These are phyloP conservation scores for Termitomyces sp. DNA, from an alignment of 768 basidiomycete species.

Conservation along the genomic window DNA sequence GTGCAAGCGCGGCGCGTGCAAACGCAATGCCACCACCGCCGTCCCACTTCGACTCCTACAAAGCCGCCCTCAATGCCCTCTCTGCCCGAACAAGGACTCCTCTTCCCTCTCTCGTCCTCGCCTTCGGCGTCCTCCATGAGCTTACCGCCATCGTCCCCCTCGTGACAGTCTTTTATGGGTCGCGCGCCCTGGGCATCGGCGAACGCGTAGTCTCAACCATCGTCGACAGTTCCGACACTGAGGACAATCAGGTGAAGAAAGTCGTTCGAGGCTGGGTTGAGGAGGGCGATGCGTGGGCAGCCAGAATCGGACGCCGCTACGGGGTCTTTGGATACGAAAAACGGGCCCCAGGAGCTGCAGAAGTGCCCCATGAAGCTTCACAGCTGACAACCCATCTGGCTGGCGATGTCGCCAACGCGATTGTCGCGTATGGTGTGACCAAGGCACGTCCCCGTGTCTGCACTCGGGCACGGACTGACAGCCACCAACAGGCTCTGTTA, in stretches of 20 bases:
- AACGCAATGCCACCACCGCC: conserved; percentile 3
- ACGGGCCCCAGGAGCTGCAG: conserved; percentile 23
- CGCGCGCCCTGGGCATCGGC: conserved; percentile 64
- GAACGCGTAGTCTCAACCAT: conserved; percentile 50
- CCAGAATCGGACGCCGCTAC: conserved; percentile 68
- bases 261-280: conserved; percentile 58
- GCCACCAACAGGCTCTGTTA: conserved; percentile 55
- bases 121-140: conserved; percentile 84
- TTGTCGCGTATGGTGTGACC: conserved; percentile 74
- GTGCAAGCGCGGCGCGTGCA: background rate
- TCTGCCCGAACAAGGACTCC: conserved; percentile 71
- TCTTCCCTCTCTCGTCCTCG: conserved; percentile 67
- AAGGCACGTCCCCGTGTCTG: conserved; percentile 45
- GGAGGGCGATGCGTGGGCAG: conserved; percentile 72
- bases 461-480: background rate
- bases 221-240: conserved; percentile 7
- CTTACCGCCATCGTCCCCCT: conserved; percentile 77
- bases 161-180: conserved; percentile 65
- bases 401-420: conserved; percentile 76
- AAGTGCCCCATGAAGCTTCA: conserved; percentile 18
- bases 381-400: conserved; percentile 42
- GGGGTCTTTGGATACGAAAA: conserved; percentile 78
- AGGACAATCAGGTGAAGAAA: conserved; percentile 28
- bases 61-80: conserved; percentile 47
- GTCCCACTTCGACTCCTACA: conserved; percentile 42